Conservation (phyloP, 768 basidiomycete species). For the Lactarius evosmus region DNA sequence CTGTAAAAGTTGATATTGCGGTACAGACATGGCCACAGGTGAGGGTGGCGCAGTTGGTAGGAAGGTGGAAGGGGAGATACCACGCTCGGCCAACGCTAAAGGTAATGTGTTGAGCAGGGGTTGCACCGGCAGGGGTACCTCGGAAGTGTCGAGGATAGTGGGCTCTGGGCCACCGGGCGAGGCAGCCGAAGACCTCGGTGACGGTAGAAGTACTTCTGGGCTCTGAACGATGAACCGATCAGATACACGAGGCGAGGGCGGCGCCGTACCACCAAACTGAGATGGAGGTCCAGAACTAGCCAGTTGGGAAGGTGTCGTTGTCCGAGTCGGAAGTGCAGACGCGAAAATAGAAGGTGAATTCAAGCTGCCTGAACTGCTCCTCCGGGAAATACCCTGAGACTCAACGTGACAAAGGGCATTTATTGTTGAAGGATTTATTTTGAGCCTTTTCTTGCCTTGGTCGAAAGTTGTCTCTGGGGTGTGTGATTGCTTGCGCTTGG, state of each 20-base stretch:
- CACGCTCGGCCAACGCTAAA: conserved; percentile 8
- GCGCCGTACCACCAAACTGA: conserved; percentile 25
- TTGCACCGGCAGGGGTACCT: background rate
- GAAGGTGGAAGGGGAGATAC: conserved; percentile 25
- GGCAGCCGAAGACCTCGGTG: conserved; percentile 18
- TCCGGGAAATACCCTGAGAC: conserved; percentile 33
- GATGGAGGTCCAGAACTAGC: conserved; percentile 24
- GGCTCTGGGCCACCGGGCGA: conserved; percentile 16
- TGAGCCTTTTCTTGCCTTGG: conserved; percentile 55
- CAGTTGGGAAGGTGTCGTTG: conserved; percentile 34
- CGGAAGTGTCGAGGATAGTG: conserved; percentile 12
- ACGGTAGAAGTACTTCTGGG: conserved; percentile 20
- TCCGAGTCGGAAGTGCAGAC: conserved; percentile 34
- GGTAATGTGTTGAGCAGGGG: background rate
- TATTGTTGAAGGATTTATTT: conserved; percentile 62
- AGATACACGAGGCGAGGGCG: conserved; percentile 23
- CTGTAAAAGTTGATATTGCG: conserved; percentile 17
- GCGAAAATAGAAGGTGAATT: conserved; percentile 33
- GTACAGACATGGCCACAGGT: conserved; percentile 22
- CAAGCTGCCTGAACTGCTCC: conserved; percentile 34
- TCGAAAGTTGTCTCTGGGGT: conserved; percentile 29
- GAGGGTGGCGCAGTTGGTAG: conserved; percentile 30
- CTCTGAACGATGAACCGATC: conserved; percentile 16
- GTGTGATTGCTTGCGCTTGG: conserved; percentile 50
- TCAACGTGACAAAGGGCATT: conserved; percentile 47